Conservation (phyloP, 768 basidiomycete species). For the Termitomyces sp. region DNA sequence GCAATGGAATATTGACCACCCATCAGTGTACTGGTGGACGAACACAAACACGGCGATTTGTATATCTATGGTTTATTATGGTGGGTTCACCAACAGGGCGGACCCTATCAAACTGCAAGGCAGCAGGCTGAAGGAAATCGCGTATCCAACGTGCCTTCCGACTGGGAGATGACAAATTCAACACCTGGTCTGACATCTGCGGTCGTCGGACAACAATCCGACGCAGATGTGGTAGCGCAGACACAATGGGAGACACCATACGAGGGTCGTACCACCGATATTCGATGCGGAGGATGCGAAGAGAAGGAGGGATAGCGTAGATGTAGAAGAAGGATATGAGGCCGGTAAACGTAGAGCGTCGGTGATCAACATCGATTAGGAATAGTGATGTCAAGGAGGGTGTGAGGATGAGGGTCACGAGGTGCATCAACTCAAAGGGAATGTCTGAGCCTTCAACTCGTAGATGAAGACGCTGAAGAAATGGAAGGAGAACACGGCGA, state of each 20-base stretch:
- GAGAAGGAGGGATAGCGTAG: constrained; percentile 32
- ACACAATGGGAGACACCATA: constrained; percentile 29
- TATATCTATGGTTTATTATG: not conserved
- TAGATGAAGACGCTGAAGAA: constrained; percentile 42
- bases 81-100: constrained; percentile 2
- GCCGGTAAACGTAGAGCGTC: constrained; percentile 33
- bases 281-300: constrained; percentile 33
- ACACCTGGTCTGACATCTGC: constrained; percentile 26
- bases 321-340: constrained; percentile 42
- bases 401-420: constrained; percentile 43
- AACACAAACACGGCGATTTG: not conserved
- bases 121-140: constrained; percentile 3
- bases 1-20: not conserved
- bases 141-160: constrained; percentile 9
- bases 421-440: constrained; percentile 50
- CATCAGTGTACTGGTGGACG: not conserved
- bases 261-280: constrained; percentile 42
- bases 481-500: constrained; percentile 34
- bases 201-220: constrained; percentile 28
- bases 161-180: constrained; percentile 18
- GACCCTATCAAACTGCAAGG: not conserved
- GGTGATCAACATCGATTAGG: constrained; percentile 38
- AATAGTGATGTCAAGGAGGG: constrained; percentile 43
- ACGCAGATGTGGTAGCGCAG: constrained; percentile 26
- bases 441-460: constrained; percentile 49